These are phyloP conservation scores for Diaporthe longicolla DNA, from an alignment of 2,329 filamentous ascomycete species.

Conservation along the genomic window DNA sequence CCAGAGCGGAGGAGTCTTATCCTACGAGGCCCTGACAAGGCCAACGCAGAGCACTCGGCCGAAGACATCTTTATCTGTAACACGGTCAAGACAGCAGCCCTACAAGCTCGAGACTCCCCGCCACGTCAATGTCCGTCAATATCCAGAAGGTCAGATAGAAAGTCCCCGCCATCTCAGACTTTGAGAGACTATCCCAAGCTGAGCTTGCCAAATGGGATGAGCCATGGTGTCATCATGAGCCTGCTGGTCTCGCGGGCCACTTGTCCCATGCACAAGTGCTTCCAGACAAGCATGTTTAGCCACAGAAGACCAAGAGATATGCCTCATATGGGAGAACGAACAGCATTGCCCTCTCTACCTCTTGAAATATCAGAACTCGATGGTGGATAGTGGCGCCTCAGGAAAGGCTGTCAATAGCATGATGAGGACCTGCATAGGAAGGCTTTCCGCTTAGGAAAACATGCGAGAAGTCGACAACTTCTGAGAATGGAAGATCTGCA, in stretches of 20 bases:
- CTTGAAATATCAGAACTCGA: background rate
- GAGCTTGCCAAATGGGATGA: too few relatives aligned
- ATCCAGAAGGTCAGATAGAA: background rate
- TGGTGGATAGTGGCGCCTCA: background rate
- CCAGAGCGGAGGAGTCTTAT: background rate
- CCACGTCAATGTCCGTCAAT: background rate
- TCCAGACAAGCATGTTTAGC: background rate
- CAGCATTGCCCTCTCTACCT: too few relatives aligned
- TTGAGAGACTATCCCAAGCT: background rate
- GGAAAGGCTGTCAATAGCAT: background rate
- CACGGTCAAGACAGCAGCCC: background rate
- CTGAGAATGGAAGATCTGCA: background rate
- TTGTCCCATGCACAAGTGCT: background rate
- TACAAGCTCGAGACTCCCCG: too few relatives aligned
- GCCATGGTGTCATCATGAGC: background rate
- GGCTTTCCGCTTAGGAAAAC: background rate
- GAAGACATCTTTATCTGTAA: background rate
- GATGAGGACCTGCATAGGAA: background rate
- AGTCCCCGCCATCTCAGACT: too few relatives aligned
- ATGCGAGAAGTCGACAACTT: background rate
- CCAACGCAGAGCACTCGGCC: background rate
- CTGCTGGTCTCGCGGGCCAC: background rate
- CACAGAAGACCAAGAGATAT: background rate
- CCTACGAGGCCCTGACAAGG: background rate
- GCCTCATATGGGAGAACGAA: too few relatives aligned